A percentile compares a stretch with the other conserved stretches of the same genome.
These are phyloP conservation scores for Fusarium sarcochroum DNA, from an alignment of 2,329 filamentous ascomycete genomes.

Conservation along the genomic window DNA sequence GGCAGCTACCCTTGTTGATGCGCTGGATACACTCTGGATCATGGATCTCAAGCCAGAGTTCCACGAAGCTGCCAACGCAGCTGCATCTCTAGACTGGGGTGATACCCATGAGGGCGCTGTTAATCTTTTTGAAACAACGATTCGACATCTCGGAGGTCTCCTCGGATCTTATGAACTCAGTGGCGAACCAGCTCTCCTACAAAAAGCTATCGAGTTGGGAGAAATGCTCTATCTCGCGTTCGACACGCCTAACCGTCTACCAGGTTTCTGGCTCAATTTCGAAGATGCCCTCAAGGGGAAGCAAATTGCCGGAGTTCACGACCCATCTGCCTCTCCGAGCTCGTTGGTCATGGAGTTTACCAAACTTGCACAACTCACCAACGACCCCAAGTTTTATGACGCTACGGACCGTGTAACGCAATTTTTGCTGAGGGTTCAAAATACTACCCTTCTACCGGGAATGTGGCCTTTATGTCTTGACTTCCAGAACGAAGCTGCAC, in stretches of 20 bases:
- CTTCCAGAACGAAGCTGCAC: slow-evolving; percentile 66
- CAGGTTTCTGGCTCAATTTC: slow-evolving; percentile 63
- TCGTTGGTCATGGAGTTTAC: slow-evolving; percentile 82
- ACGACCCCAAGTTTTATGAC: slow-evolving; percentile 80
- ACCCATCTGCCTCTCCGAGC: slow-evolving; percentile 63
- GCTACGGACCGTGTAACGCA: slow-evolving; percentile 82
- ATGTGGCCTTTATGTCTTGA: slow-evolving; percentile 81
- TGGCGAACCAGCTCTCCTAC: slow-evolving; percentile 59
- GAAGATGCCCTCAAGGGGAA: slow-evolving; percentile 57
- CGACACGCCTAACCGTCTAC: slow-evolving; percentile 68
- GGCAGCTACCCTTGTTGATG: slow-evolving; percentile 72
- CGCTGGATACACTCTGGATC: slow-evolving; percentile 73
- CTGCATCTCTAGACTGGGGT: slow-evolving; percentile 65
- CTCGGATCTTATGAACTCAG: slow-evolving; percentile 66
- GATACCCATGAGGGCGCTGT: slow-evolving; percentile 59
- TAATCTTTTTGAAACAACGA: slow-evolving; percentile 68
- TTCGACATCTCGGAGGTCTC: slow-evolving; percentile 66
- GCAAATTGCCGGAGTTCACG: slow-evolving; percentile 64
- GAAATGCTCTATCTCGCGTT: slow-evolving; percentile 68
- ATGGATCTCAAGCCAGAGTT: slow-evolving; percentile 73
- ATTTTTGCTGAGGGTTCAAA: slow-evolving; percentile 76
- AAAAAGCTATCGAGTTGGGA: slow-evolving; percentile 66
- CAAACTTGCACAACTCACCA: slow-evolving; percentile 78
- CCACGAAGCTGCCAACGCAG: slow-evolving; percentile 64
- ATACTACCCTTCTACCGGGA: slow-evolving; percentile 77